Conservation (phyloP, 2,329 filamentous ascomycete species). For the Stagonosporopsis tanaceti region DNA sequence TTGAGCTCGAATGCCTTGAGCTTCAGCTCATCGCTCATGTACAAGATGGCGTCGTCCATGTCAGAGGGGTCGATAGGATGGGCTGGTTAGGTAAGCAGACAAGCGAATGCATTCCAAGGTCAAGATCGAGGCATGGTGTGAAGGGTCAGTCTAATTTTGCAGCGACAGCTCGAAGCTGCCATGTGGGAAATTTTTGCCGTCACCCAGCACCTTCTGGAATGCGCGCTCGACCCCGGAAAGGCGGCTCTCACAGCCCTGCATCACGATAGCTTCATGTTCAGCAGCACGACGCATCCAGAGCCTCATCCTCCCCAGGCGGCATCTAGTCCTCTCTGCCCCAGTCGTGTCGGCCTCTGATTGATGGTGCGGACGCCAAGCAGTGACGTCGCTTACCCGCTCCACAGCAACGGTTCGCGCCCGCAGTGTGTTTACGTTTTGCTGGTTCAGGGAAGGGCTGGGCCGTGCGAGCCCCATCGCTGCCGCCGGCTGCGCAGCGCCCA, state of each 20-base stretch:
- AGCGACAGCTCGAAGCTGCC: conserved; percentile 3
- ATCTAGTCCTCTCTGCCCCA: conserved; percentile 8
- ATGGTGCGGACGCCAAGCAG: conserved; percentile 33
- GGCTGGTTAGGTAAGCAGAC: conserved; percentile 6
- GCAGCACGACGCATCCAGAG: conserved; percentile 9
- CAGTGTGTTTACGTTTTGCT: conserved; percentile 44
- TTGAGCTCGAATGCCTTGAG: conserved; percentile 34
- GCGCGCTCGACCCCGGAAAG: conserved; percentile 17
- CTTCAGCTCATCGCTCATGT: conserved; percentile 32
- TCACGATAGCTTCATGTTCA: not conserved
- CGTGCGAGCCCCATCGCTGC: conserved; percentile 22
- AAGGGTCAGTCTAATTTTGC: conserved; percentile 17
- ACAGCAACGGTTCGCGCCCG: conserved; percentile 31
- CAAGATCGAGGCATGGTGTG: conserved; percentile 10
- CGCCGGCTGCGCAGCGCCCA: conserved; percentile 21
- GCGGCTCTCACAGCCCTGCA: conserved; percentile 9
- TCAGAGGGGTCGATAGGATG: not conserved
- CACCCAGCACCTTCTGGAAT: conserved; percentile 28
- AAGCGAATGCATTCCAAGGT: conserved; percentile 16
- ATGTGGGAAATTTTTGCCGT: conserved; percentile 18
- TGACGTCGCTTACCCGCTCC: conserved; percentile 39
- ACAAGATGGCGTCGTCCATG: conserved; percentile 32
- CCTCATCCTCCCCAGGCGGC: not conserved
- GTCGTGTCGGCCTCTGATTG: conserved; percentile 29
- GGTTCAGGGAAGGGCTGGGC: conserved; percentile 30